Conservation (phyloP, 345 rosid genomes). For the Angophora floribunda region DNA sequence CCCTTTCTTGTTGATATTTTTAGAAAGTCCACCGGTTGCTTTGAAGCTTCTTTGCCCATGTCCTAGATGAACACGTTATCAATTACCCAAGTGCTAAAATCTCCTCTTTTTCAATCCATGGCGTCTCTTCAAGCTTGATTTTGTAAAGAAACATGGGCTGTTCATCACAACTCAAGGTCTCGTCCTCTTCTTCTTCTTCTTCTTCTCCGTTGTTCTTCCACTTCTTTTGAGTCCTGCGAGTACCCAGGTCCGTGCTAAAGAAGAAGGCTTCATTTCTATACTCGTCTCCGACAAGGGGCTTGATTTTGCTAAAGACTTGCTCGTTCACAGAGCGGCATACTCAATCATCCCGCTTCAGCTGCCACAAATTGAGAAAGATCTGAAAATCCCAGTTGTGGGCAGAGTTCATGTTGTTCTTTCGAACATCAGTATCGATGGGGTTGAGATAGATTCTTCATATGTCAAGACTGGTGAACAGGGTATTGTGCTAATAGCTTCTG, state of each 20-base stretch:
- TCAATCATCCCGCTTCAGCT: conserved; percentile 55
- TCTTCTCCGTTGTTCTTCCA: conserved; percentile 7
- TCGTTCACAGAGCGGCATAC: conserved; percentile 39
- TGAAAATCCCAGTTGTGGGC: conserved; percentile 55
- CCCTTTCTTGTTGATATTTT: neutral
- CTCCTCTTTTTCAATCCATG: neutral
- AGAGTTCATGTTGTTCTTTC: conserved; percentile 42
- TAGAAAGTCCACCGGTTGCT: neutral
- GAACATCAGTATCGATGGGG: conserved; percentile 31
- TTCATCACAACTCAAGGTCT: neutral
- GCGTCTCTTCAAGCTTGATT: neutral
- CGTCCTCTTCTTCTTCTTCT: neutral
- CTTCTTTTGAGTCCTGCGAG: conserved; percentile 21
- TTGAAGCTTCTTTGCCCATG: neutral
- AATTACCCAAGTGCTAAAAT: neutral
- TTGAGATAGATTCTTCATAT: conserved; percentile 28
- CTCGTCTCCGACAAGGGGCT: conserved; percentile 46
- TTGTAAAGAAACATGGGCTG: neutral
- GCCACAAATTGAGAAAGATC: conserved; percentile 37
- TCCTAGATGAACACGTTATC: neutral
- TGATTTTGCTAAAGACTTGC: conserved; percentile 48
- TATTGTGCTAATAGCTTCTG: conserved; percentile 37
- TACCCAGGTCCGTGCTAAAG: conserved; percentile 23
- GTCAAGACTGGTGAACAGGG: conserved; percentile 43
- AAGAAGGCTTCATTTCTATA: conserved; percentile 36